Evolutionary conservation across 192 early-diverging fungal genomes (phyloP).

Genomic region (Coemansia brasiliensis): DNA sequence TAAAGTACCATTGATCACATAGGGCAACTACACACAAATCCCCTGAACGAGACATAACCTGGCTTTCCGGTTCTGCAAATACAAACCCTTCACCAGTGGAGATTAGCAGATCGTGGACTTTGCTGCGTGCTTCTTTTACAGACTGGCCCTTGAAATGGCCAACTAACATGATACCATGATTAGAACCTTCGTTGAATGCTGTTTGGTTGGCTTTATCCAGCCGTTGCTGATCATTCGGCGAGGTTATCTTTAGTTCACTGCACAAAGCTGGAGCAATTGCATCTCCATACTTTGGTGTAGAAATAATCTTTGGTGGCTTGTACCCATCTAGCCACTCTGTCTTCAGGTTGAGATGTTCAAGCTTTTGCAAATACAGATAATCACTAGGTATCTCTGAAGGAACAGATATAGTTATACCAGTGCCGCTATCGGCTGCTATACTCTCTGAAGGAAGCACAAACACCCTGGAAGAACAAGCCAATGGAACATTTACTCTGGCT

Average conservation of each 20-base stretch:
- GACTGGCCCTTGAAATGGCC: constrained; percentile 78
- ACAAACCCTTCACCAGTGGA: constrained; percentile 71
- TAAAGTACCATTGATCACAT: constrained; percentile 98
- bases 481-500: constrained; percentile 85
- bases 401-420: constrained; percentile 97
- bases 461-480: constrained; percentile 74
- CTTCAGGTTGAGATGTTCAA: constrained; percentile 86
- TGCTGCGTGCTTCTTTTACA: constrained; percentile 87
- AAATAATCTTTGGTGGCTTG: constrained; percentile 82
- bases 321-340: constrained; percentile 83
- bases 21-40: constrained; percentile 97
- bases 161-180: constrained; percentile 84
- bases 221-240: constrained; percentile 92
- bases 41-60: constrained; percentile 89
- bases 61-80: constrained; percentile 93
- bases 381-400: constrained; percentile 99
- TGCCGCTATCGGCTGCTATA: constrained; percentile 93
- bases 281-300: constrained; percentile 82
- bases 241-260: constrained; percentile 90
- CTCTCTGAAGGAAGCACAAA: constrained; percentile 98
- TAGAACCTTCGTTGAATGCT: constrained; percentile 98
- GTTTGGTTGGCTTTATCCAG: constrained; percentile 90
- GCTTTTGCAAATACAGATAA: constrained; percentile 87
- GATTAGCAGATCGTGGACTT: constrained; percentile 78
- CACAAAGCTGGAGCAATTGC: constrained; percentile 82